Base-by-base conservation (phyloP, 176 grass and related monocot species). In the Dactylis glomerata region DNA sequence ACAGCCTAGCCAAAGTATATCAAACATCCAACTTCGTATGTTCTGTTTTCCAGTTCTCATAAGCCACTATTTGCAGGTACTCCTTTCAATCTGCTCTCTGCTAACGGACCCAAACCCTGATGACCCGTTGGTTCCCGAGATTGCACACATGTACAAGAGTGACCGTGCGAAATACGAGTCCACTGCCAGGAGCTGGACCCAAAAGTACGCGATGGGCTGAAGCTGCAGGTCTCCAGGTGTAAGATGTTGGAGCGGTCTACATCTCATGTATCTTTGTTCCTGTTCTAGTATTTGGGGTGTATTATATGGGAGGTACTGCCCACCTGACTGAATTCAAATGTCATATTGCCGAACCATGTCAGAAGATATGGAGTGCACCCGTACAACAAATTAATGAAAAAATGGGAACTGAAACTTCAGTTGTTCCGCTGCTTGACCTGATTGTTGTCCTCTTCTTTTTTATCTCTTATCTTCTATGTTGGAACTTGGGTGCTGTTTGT, bases 141-240 rank as follows among this genome's bases (percentile, higher is more conserved):
- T 90, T 16, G 89, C 84, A 1, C 67, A 90, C 84, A 87, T 90
- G 89, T 90, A 83, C 67, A 90, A 87, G 80, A 86, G 58, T 20
- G 89, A 90, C 20, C 56, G 89, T 14, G 38, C 3, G 6, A 87
- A 90, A 16, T 90, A 90, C 0, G 89, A 90, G 81, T 57, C 89
- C 10, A 87, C 89, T 8, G 84, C 89, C 0, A 87, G 89, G 84
- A 86, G 67, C 84, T 90, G 89, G 89, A 87, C 84, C 40, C 89
- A 90, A 76, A 90, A 87, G 65, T 90, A 90, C 26, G 84, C 89
- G 0, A 90, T 90, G 89, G 84, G 89, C 57, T 90, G 80, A 90
- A 16, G 45, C 27, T 47, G 30, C 36, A 17, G 58, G 30, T 28
- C 12, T 24, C 15, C 0, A 11, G 72, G 72, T 51, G 45, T 22